Percentiles rank a stretch among this genome's conserved stretches.
Evolutionary conservation across 2,329 filamentous ascomycete genomes (phyloP).

Genomic region (Dactylonectria macrodidyma): DNA sequence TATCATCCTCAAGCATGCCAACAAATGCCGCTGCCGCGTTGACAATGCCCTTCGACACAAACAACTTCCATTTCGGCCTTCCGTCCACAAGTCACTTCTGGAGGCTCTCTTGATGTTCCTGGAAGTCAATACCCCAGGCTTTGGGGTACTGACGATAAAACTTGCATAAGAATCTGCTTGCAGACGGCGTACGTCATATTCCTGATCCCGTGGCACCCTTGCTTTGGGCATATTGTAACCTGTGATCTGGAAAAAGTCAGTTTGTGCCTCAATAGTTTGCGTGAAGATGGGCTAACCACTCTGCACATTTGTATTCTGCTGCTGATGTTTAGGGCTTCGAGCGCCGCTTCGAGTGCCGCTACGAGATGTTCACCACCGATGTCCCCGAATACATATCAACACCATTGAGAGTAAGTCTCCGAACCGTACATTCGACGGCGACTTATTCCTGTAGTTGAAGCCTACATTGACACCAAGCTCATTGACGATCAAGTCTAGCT

Average conservation of each 20-base stretch:
- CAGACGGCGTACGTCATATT: slow-evolving; percentile 60
- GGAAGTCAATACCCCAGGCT: slow-evolving; percentile 76
- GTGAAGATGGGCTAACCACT: slow-evolving; percentile 61
- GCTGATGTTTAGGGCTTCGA: slow-evolving; percentile 67
- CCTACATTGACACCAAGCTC: slow-evolving; percentile 71
- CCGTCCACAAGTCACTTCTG: slow-evolving; percentile 84
- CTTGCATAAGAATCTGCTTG: slow-evolving; percentile 80
- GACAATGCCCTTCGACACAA: slow-evolving; percentile 83
- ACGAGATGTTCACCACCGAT: slow-evolving; percentile 67
- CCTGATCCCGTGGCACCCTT: slow-evolving; percentile 77
- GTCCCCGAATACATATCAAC: slow-evolving; percentile 78
- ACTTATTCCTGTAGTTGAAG: slow-evolving; percentile 93
- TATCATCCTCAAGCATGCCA: slow-evolving; percentile 82
- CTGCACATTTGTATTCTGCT: slow-evolving; percentile 77
- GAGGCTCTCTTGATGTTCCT: slow-evolving; percentile 83
- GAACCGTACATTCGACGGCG: slow-evolving; percentile 74
- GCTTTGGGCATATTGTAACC: slow-evolving; percentile 76
- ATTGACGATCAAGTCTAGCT: slow-evolving; percentile 76
- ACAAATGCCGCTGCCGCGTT: slow-evolving; percentile 82
- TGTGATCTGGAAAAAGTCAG: slow-evolving; percentile 64
- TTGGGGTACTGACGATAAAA: slow-evolving; percentile 80
- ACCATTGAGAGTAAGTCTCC: slow-evolving; percentile 81
- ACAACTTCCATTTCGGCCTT: slow-evolving; percentile 78
- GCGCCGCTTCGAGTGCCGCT: slow-evolving; percentile 53
- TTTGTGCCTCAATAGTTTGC: not conserved